phyloP scores from a whole-genome alignment of 1,284 basidiomycete species.

The Cryptococcus sp. region DNA sequence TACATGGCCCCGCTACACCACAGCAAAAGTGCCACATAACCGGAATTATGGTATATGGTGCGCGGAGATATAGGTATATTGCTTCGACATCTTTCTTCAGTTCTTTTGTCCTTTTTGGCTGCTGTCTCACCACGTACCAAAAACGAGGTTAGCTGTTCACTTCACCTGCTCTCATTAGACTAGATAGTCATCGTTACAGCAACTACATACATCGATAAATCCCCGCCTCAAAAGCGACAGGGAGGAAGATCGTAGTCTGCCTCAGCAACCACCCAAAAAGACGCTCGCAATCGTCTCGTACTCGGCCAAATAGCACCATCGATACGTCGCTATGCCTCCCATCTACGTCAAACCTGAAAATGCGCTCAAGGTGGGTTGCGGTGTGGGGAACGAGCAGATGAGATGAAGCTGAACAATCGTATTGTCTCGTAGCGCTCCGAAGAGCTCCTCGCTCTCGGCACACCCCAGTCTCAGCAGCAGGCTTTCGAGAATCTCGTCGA shows the following conservation, averaged over 20 bases:
- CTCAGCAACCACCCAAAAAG: constrained; percentile 5
- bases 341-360: constrained; percentile 55
- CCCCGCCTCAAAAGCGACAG: constrained; percentile 22
- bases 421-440: constrained; percentile 50
- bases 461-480: constrained; percentile 50
- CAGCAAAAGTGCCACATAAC: too few species aligned
- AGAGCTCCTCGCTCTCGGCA: constrained; percentile 53
- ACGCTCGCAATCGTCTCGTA: constrained; percentile 2
- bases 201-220: constrained; percentile 40
- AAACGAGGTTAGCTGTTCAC: not conserved
- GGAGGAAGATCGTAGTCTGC: constrained; percentile 41
- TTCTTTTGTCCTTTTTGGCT: not conserved
- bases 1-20: too few species aligned
- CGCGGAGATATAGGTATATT: not conserved
- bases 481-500: constrained; percentile 53
- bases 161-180: constrained; percentile 4
- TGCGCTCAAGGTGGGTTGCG: constrained; percentile 50
- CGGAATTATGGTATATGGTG: too few species aligned
- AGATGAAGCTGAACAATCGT: not conserved
- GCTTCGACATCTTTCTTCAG: not conserved
- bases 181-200: constrained; percentile 8
- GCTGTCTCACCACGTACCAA: too few species aligned
- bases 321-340: constrained; percentile 43
- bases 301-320: constrained; percentile 1
- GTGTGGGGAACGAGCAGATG: not conserved